phyloP scores from a whole-genome alignment of 164 flowering plant genomes.

The Dillenia suffruticosa region DNA sequence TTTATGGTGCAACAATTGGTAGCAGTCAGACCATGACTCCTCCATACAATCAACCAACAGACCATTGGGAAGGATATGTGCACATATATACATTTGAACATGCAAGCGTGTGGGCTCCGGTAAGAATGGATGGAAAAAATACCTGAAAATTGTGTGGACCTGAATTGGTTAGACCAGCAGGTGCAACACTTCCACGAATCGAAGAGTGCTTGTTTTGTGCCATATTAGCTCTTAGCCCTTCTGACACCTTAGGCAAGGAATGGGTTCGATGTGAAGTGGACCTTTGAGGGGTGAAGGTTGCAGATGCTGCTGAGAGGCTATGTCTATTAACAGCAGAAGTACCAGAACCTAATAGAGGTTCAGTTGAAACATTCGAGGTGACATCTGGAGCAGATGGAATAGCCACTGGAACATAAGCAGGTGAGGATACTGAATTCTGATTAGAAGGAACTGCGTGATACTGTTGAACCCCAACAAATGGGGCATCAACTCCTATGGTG shows the following conservation, averaged over 20 bases:
- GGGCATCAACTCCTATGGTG: conserved; percentile 57
- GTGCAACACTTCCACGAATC: conserved; percentile 21
- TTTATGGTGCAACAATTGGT: no score
- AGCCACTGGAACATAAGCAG: conserved; percentile 47
- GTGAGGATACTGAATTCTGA: conserved; percentile 38
- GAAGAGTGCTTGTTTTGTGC: conserved; percentile 33
- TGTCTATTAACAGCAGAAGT: conserved; percentile 25
- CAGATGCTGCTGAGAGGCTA: conserved; percentile 33
- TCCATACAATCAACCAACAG: no score
- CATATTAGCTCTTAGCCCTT: conserved; percentile 28
- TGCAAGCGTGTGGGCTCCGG: no score
- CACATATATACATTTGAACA: no score
- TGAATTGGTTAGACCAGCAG: conserved; percentile 22
- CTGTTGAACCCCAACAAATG: conserved; percentile 55
- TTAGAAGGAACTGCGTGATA: conserved; percentile 51
- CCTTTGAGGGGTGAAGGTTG: conserved; percentile 21
- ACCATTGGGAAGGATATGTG: no score
- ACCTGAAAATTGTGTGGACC: conserved; percentile 45
- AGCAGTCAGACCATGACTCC: no score
- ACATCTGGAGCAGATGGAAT: conserved; percentile 47
- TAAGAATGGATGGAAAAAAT: neutral
- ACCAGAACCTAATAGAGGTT: conserved; percentile 25
- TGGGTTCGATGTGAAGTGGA: conserved; percentile 18
- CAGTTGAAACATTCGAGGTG: conserved; percentile 30
- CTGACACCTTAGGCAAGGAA: conserved; percentile 29